Percentiles rank a stretch among this genome's conserved stretches.
Evolutionary conservation across 192 early-diverging fungal species (phyloP).

Genomic region (Backusella mclennaniae): DNA sequence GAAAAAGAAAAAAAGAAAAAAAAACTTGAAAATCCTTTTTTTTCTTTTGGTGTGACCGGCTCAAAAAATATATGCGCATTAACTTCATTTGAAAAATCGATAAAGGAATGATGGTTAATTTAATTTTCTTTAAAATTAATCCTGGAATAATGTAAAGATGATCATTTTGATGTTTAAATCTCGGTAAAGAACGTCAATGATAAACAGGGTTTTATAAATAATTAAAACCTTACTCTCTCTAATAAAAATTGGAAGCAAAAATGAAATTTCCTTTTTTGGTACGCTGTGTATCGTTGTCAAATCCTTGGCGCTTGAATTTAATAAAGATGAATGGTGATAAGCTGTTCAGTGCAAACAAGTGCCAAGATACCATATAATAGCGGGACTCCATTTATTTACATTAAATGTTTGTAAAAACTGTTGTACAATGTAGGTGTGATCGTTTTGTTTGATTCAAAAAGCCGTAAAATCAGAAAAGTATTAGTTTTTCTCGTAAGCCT

Average conservation of each 20-base stretch:
- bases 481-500: background rate
- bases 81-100: background rate
- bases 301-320: background rate
- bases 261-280: background rate
- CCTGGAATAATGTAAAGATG: background rate
- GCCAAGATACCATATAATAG: background rate
- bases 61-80: background rate
- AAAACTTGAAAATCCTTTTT: background rate
- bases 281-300: background rate
- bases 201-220: background rate
- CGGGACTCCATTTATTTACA: background rate
- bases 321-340: background rate
- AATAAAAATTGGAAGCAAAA: background rate
- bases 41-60: background rate
- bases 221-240: background rate
- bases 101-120: background rate
- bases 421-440: background rate
- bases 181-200: background rate
- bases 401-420: background rate
- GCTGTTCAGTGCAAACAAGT: background rate
- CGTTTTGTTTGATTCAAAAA: background rate
- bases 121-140: background rate
- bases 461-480: background rate
- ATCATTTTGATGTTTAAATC: background rate
- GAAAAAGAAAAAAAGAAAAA: background rate